Base-by-base conservation (phyloP, 371 early-diverging fungal genomes). In the Rhizopus stolonifer region DNA sequence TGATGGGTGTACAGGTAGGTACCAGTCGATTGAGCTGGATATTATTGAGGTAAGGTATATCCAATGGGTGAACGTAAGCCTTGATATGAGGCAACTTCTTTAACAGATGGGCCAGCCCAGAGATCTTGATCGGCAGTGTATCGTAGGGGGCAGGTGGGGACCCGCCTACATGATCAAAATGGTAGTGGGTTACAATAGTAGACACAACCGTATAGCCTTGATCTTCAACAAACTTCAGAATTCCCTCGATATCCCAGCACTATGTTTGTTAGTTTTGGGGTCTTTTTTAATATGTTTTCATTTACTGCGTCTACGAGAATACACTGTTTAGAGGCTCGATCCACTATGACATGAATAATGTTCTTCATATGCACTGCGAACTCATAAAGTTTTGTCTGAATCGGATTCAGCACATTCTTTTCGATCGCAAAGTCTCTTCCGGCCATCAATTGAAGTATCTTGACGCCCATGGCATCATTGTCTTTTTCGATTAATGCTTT, bases 201-300 rank as follows among this genome's bases (percentile, higher is more conserved):
- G 86, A 92, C 0, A 90, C 89, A 43, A 92, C 68, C 13, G 76
- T 76, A 56, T 88, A 80, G 1, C 80, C 76, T 54, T 81, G 69
- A 22, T 75, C 67, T 54, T 83, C 66, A 11, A 87, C 61, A 42
- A 74, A 76, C 9, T 69, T 74, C n/a, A 88, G 46, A 15, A 94
- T 82, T 5, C 90, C 89, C 60, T 89, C 88, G 15, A 89, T 77
- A 69, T 93, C 94, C 94, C 94, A 95, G 69, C 93, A 93, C 78
- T 79, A 59, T 47, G 18, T 49, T 25, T 19, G 5, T 24, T n/a
- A n/a, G n/a, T n/a, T n/a, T n/a, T n/a, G 36, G 5, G 23, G 10
- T 36, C 36, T n/a, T n/a, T 5, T 36, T 5, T 36, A n/a, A 24
- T 32, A 3, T 22, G 32, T 42, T 22, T 22, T 6, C 29, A 47